A percentile compares a stretch with the other conserved stretches of the same genome.
phyloP scores from a whole-genome alignment of 225 moss, liverwort and hornwort genomes.

The Climacium dendroides region DNA sequence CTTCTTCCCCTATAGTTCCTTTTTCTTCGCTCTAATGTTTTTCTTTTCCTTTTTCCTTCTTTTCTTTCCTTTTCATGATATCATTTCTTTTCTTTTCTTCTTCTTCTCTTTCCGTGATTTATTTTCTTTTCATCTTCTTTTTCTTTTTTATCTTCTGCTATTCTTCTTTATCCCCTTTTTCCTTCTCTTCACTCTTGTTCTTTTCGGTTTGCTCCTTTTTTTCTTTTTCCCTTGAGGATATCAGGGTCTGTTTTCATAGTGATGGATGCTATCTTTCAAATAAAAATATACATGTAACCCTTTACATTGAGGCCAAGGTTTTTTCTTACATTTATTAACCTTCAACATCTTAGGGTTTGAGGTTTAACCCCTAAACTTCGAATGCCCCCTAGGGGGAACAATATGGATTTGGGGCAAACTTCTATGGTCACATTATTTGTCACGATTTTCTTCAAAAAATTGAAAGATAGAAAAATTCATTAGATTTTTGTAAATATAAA shows the following conservation, averaged over 20 bases:
- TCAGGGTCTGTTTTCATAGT: too few species aligned
- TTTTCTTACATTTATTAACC: background rate
- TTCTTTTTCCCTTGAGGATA: too few species aligned
- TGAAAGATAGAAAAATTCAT: too few species aligned
- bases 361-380: background rate
- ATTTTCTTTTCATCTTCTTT: background rate
- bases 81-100: background rate
- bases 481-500: background rate
- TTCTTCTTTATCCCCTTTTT: background rate
- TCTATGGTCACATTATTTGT: fast-evolving
- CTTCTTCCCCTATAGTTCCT: background rate
- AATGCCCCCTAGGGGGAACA: fast-evolving
- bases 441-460: too few species aligned
- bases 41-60: background rate
- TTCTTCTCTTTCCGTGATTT: too few species aligned
- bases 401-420: background rate
- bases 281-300: background rate
- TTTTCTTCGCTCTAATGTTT: background rate
- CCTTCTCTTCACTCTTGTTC: background rate
- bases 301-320: background rate
- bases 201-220: background rate
- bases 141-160: background rate
- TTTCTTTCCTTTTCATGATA: background rate
- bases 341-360: background rate
- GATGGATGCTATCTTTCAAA: background rate